Conservation (phyloP, 768 basidiomycete species). For the Amanita pseudoporphyria region DNA sequence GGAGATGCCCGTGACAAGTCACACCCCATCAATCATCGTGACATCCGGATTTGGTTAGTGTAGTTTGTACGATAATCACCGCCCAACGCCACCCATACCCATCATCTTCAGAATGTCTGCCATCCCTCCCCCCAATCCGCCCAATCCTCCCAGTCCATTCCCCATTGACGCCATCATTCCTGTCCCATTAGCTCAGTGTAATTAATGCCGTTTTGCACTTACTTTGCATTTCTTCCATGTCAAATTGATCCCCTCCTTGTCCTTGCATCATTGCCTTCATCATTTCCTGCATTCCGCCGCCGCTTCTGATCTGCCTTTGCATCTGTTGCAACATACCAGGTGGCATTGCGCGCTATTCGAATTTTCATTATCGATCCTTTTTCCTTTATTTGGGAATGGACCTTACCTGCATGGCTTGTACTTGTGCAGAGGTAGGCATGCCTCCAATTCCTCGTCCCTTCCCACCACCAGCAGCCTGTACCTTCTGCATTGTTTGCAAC, state of each 20-base stretch:
- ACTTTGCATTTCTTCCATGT: slow-evolving; percentile 96
- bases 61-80: slow-evolving; percentile 16
- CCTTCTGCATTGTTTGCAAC: slow-evolving; percentile 86
- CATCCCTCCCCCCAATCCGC: slow-evolving; percentile 56
- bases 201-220: slow-evolving; percentile 16
- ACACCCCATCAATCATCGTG: slow-evolving; percentile 3
- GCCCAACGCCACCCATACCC: slow-evolving; percentile 57
- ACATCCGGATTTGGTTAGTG: background rate
- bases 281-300: slow-evolving; percentile 94
- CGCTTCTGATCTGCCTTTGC: slow-evolving; percentile 70
- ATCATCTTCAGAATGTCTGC: slow-evolving; percentile 83
- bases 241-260: slow-evolving; percentile 79
- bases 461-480: slow-evolving; percentile 80
- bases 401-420: slow-evolving; percentile 86
- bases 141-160: slow-evolving; percentile 53
- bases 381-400: background rate
- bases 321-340: slow-evolving; percentile 94
- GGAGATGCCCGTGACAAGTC: slow-evolving; percentile 2
- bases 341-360: slow-evolving; percentile 76
- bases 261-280: slow-evolving; percentile 98
- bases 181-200: slow-evolving; percentile 17
- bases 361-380: background rate
- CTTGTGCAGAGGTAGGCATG: slow-evolving; percentile 88
- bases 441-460: slow-evolving; percentile 81
- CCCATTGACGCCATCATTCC: slow-evolving; percentile 91